Percentiles rank a stretch among this genome's conserved stretches.
Conservation (phyloP, 23 red algal genomes). For the Chondrus crispus region DNA sequence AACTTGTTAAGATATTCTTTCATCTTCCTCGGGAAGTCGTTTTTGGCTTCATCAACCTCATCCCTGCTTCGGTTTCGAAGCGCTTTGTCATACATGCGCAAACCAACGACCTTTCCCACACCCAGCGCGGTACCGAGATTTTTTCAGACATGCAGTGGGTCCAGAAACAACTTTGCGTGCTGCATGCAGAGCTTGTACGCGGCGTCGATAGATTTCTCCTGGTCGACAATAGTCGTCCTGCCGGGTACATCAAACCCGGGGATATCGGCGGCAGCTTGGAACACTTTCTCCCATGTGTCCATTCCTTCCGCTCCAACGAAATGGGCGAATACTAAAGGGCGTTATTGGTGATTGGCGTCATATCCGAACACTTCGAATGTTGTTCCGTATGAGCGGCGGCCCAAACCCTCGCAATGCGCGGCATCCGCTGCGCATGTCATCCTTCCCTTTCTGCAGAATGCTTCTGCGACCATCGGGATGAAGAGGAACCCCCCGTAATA, state of each 20-base stretch:
- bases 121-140: not conserved
- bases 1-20: not conserved
- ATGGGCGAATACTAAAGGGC: not conserved
- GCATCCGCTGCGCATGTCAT: not conserved
- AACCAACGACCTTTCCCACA: not conserved
- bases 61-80: not conserved
- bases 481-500: not conserved
- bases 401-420: not conserved
- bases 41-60: not conserved
- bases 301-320: not conserved
- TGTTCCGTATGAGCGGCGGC: not conserved
- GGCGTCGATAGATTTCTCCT: not conserved
- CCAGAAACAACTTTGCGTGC: not conserved
- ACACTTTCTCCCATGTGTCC: not conserved
- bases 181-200: not conserved
- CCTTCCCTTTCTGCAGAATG: not conserved
- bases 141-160: not conserved
- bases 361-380: not conserved
- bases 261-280: not conserved
- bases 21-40: not conserved
- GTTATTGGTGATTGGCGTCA: not conserved
- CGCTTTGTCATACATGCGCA: not conserved
- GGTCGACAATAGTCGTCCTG: not conserved
- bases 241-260: not conserved
- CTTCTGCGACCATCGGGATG: not conserved